These are phyloP conservation scores for Colletotrichum musicola DNA, from an alignment of 2,329 filamentous ascomycete species.

Conservation along the genomic window DNA sequence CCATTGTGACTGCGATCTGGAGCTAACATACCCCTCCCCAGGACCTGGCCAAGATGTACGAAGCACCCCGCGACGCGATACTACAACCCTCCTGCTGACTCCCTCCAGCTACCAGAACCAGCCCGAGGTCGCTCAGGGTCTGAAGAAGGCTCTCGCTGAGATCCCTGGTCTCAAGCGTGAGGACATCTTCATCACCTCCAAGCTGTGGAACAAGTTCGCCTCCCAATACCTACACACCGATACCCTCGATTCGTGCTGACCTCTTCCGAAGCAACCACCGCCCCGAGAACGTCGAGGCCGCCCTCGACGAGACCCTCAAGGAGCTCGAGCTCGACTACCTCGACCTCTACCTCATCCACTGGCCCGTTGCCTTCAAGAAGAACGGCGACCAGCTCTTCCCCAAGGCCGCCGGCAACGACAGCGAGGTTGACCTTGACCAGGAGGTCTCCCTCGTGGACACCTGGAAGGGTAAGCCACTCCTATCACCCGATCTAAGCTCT, in stretches of 20 bases:
- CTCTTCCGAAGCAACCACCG: conserved; percentile 62
- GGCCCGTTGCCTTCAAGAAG: conserved; percentile 64
- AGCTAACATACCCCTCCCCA: neutral
- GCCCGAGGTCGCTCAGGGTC: conserved; percentile 67
- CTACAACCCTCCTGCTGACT: neutral
- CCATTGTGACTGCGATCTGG: too few species aligned
- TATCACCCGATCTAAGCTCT: neutral
- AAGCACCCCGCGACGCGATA: neutral
- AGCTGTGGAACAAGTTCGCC: conserved; percentile 69
- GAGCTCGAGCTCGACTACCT: conserved; percentile 70
- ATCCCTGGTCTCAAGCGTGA: conserved; percentile 65
- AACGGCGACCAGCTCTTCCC: conserved; percentile 59
- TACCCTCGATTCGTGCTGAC: neutral
- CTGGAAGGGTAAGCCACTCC: conserved; percentile 53
- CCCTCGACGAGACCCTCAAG: conserved; percentile 67
- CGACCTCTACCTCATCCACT: conserved; percentile 74
- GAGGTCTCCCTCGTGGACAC: conserved; percentile 56
- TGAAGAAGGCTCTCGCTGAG: conserved; percentile 60
- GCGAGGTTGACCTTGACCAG: conserved; percentile 57
- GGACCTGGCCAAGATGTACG: conserved; percentile 57
- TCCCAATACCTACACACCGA: too few species aligned
- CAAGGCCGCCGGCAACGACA: conserved; percentile 50
- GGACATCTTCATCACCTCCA: conserved; percentile 76
- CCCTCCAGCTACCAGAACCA: conserved; percentile 70
- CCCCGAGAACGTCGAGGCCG: conserved; percentile 69